These are phyloP conservation scores for Beauveria sp. DNA, from an alignment of 2,329 filamentous ascomycete genomes.

Conservation along the genomic window DNA sequence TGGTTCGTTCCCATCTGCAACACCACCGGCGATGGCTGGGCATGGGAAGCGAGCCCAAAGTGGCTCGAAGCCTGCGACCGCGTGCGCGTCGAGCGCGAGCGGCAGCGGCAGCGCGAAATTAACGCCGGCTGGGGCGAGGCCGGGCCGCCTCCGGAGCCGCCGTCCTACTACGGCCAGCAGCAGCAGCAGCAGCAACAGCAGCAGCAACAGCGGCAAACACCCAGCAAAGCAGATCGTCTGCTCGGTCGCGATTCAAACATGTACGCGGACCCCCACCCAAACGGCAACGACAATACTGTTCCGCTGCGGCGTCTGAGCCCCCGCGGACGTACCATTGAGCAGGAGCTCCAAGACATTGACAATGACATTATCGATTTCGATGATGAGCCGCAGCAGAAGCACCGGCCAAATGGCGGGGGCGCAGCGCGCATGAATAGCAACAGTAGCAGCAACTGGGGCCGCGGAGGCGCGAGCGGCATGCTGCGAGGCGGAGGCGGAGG, in stretches of 20 bases:
- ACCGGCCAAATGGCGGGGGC: constrained; percentile 17
- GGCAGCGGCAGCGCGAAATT: constrained; percentile 56
- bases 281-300: constrained; percentile 20
- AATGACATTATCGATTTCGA: constrained; percentile 25
- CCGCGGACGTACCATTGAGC: constrained; percentile 36
- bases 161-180: constrained; percentile 11
- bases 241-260: constrained; percentile 50
- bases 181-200: constrained; percentile 22
- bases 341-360: constrained; percentile 34
- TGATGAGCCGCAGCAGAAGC: constrained; percentile 30
- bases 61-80: constrained; percentile 68
- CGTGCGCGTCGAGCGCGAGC: constrained; percentile 48
- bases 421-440: constrained; percentile 31
- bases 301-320: constrained; percentile 41
- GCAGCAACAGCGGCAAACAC: neutral
- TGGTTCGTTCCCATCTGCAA: constrained; percentile 80
- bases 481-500: constrained; percentile 31
- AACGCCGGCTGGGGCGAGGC: constrained; percentile 58
- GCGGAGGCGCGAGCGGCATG: constrained; percentile 36
- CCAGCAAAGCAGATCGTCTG: constrained; percentile 50
- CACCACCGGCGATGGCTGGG: constrained; percentile 88
- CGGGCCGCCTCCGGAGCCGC: constrained; percentile 20
- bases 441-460: constrained; percentile 30
- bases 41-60: constrained; percentile 75
- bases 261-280: constrained; percentile 29